Percentiles rank a stretch among this genome's conserved stretches.
These are phyloP conservation scores for Yamadazyma songkhlaensis DNA, from an alignment of 1,139 yeast genomes.

Conservation along the genomic window DNA sequence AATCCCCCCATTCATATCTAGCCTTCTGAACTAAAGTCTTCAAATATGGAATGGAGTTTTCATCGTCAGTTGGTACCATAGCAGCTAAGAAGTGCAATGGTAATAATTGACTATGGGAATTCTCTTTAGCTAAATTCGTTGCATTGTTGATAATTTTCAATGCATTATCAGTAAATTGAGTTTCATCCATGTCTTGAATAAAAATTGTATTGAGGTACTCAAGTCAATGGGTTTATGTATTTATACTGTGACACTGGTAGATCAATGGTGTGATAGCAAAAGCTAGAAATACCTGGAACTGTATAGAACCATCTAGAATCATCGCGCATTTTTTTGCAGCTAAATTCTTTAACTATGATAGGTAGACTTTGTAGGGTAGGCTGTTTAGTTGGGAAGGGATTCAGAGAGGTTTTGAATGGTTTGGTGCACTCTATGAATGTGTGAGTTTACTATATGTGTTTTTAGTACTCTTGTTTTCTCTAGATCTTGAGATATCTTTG, in stretches of 20 bases:
- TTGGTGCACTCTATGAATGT: too few species aligned
- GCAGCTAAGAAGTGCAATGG: slow-evolving; percentile 93
- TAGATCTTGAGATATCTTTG: too few species aligned
- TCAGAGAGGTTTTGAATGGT: too few species aligned
- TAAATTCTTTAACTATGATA: neutral
- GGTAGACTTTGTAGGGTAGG: too few species aligned
- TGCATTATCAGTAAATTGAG: slow-evolving; percentile 93
- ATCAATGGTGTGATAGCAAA: slow-evolving; percentile 1
- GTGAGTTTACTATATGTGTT: too few species aligned
- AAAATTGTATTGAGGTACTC: too few species aligned
- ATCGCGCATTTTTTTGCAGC: slow-evolving; percentile 2
- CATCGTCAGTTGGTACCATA: slow-evolving; percentile 73
- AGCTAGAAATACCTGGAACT: slow-evolving; percentile 10
- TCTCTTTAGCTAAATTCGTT: slow-evolving; percentile 77
- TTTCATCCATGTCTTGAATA: slow-evolving; percentile 45
- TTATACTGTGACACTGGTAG: neutral
- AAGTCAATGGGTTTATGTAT: neutral
- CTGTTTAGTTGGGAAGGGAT: too few species aligned
- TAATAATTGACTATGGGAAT: slow-evolving; percentile 74
- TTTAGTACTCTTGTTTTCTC: too few species aligned
- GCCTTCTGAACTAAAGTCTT: slow-evolving; percentile 87
- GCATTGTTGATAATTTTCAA: slow-evolving; percentile 77
- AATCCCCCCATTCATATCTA: slow-evolving; percentile 79
- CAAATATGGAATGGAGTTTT: slow-evolving; percentile 67
- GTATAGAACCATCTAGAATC: slow-evolving; percentile 12